Evolutionary conservation across 176 grass and related monocot species (phyloP), one percentile per base, ranked within the genome.

Genomic region (Hordeum vulgare): DNA sequence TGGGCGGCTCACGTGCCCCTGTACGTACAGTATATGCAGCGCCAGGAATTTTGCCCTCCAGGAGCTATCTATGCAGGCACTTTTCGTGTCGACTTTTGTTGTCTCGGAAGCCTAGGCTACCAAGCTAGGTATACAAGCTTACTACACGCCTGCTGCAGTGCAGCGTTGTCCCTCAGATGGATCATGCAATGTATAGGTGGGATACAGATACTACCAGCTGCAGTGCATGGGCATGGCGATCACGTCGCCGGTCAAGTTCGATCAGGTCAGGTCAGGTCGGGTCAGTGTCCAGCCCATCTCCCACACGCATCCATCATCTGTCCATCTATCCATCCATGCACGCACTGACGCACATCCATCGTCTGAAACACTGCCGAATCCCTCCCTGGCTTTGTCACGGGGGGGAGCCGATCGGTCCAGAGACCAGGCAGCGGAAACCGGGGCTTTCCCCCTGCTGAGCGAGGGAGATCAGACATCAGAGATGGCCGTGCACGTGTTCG

Each of bases 11-110:
- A 4, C 26, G 12, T 28, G 51, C 8, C 20, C 51, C 51, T 54
- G 49, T 20, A 53, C 17, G 17, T 53, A 49, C 45, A 49, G 45
- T 4, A 17, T 25, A n/a, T 5, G 15, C 1, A 2, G 12, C 54
- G n/a, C 73, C 74, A 66, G 41, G 83, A 85, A 85, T 34, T 85
- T 80, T 71, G 14, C 33, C 64, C 72, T 69, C 37, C 59, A 5
- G 67, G 34, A 84, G 64, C 64, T 61, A 71, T 25, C 5, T 54
- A 62, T 23, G 88, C 88, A 86, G 83, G 83, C 72, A 77, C 78
- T 58, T 74, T 45, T 78, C 64, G 63, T 71, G 70, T 89, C 77
- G 39, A 85, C 56, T 57, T 82, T 23, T 78, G 64, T 77, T 77
- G 71, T 89, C 71, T 41, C 58, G 27, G 42, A 75, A 28, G 54